Evolutionary conservation across 1,284 basidiomycete species (phyloP).

Genomic region (Leccinum griseonigrum): DNA sequence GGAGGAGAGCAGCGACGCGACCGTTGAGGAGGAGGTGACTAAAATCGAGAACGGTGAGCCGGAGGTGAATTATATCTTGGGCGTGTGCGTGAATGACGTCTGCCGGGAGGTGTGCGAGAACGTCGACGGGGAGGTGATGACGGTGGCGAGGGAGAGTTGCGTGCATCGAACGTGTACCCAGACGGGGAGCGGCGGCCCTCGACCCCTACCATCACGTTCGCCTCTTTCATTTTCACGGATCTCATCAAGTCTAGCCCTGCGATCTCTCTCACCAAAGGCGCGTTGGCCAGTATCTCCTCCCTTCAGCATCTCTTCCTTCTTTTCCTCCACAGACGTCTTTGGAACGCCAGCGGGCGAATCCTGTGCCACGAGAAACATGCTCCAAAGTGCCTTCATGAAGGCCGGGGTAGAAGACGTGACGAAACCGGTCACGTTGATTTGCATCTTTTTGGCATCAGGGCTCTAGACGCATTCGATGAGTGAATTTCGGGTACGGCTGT

Average conservation of each 20-base stretch:
- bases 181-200: conserved; percentile 38
- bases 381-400: conserved; percentile 94
- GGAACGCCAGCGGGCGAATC: conserved; percentile 88
- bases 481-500: not conserved
- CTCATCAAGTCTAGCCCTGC: conserved; percentile 66
- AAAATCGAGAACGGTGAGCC: no score
- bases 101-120: no score
- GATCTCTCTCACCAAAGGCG: conserved; percentile 68
- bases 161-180: no score
- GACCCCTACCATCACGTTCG: conserved; percentile 47
- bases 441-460: conserved; percentile 93
- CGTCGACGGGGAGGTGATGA: no score
- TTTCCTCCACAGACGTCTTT: conserved; percentile 90
- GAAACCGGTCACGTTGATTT: conserved; percentile 92
- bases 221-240: conserved; percentile 55
- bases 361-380: conserved; percentile 87
- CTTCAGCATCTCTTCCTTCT: conserved; percentile 89
- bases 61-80: no score
- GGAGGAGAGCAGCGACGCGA: no score
- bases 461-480: conserved; percentile 43
- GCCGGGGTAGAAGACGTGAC: conserved; percentile 75
- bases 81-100: no score
- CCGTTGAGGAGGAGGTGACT: no score
- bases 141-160: no score
- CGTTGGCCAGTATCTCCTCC: conserved; percentile 70